These are phyloP conservation scores for Corrigiola litoralis DNA, from an alignment of 179 eudicot species.

Conservation along the genomic window DNA sequence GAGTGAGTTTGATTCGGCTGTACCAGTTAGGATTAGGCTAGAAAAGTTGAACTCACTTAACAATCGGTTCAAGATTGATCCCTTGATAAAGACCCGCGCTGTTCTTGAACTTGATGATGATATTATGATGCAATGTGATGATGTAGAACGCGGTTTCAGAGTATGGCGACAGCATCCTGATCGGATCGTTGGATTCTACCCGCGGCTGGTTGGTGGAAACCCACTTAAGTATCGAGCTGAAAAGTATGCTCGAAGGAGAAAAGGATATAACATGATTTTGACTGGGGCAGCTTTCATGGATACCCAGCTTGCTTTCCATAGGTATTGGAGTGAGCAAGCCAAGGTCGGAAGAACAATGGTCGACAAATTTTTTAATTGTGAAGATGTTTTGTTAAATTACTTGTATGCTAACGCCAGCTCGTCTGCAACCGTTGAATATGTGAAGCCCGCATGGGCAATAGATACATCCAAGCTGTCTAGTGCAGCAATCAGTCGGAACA, in stretches of 20 bases:
- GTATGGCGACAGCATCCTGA: slow-evolving; percentile 92
- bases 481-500: slow-evolving; percentile 78
- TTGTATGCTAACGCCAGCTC: slow-evolving; percentile 79
- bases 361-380: slow-evolving; percentile 73
- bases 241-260: slow-evolving; percentile 62
- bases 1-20: slow-evolving; percentile 71
- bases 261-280: slow-evolving; percentile 82
- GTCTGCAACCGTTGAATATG: slow-evolving; percentile 59
- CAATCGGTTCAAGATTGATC: slow-evolving; percentile 74
- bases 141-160: slow-evolving; percentile 79
- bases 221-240: slow-evolving; percentile 63
- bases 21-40: slow-evolving; percentile 73
- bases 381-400: slow-evolving; percentile 86
- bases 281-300: slow-evolving; percentile 97
- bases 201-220: slow-evolving; percentile 52
- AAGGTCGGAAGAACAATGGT: slow-evolving; percentile 60
- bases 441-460: slow-evolving; percentile 81
- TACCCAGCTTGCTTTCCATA: slow-evolving; percentile 50
- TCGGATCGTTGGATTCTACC: slow-evolving; percentile 87
- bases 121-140: slow-evolving; percentile 90
- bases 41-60: slow-evolving; percentile 80
- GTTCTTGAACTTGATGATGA: slow-evolving; percentile 96
- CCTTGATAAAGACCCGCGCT: slow-evolving; percentile 63
- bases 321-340: slow-evolving; percentile 83
- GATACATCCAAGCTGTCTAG: slow-evolving; percentile 84